Evolutionary conservation across 176 grass and related monocot species (phyloP).

Genomic region (Rhynchospora breviuscula): DNA sequence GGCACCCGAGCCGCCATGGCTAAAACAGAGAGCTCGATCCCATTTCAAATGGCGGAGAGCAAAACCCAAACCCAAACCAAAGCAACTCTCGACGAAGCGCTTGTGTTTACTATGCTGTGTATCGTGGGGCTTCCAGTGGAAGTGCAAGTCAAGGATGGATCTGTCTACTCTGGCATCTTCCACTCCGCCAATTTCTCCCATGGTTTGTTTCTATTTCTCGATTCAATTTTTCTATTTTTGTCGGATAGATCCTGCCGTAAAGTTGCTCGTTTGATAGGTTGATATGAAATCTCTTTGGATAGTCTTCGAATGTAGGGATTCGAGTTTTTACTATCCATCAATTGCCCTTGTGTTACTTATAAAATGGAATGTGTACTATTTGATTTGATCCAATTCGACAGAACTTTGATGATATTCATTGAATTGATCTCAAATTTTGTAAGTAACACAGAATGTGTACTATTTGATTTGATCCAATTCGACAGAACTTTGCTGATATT

Average conservation of each 20-base stretch:
- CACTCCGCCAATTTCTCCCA: conserved; percentile 75
- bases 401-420: too few species aligned
- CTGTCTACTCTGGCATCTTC: conserved; percentile 83
- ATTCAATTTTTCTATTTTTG: not conserved
- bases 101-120: conserved; percentile 62
- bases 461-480: not conserved
- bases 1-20: conserved; percentile 8
- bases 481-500: not conserved
- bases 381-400: not conserved
- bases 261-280: not conserved
- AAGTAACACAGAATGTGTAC: not conserved
- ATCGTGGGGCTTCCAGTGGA: conserved; percentile 79
- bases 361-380: not conserved
- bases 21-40: not conserved
- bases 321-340: not conserved
- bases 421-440: too few species aligned
- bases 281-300: not conserved
- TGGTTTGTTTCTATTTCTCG: conserved; percentile 23
- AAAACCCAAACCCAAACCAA: not conserved
- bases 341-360: not conserved
- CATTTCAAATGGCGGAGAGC: not conserved
- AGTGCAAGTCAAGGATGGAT: conserved; percentile 91
- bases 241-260: not conserved
- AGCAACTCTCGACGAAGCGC: conserved; percentile 29
- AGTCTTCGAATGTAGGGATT: not conserved